These are phyloP conservation scores for Suhomyces kunorum DNA, from an alignment of 1,139 yeast species.

Conservation along the genomic window DNA sequence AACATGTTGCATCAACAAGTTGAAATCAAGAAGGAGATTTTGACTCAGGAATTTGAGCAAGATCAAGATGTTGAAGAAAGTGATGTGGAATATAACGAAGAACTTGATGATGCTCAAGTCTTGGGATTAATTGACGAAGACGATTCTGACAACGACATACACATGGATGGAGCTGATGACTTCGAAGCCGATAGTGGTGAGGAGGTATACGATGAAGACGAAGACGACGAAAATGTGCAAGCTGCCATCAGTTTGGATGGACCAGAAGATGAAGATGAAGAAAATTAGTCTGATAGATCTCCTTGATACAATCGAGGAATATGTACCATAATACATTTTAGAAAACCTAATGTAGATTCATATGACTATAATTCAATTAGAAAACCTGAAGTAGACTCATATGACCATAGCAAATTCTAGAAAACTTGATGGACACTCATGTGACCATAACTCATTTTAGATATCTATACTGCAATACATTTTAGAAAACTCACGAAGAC, in stretches of 20 bases:
- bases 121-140: slow-evolving; percentile 28
- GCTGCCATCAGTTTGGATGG: slow-evolving; percentile 22
- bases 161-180: slow-evolving; percentile 24
- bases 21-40: slow-evolving; percentile 61
- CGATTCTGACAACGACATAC: slow-evolving; percentile 22
- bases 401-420: too few relatives aligned
- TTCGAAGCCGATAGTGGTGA: slow-evolving; percentile 23
- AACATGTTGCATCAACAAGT: slow-evolving; percentile 71
- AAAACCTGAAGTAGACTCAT: not conserved
- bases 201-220: slow-evolving; percentile 22
- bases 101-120: slow-evolving; percentile 39
- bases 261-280: slow-evolving; percentile 32
- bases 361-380: not conserved
- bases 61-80: slow-evolving; percentile 34
- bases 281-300: slow-evolving; percentile 17
- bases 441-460: too few relatives aligned
- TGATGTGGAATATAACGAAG: slow-evolving; percentile 46
- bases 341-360: not conserved
- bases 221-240: slow-evolving; percentile 19
- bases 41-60: slow-evolving; percentile 22
- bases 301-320: not conserved
- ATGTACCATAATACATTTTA: slow-evolving; percentile 4
- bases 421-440: too few relatives aligned
- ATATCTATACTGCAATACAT: too few relatives aligned
- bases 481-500: too few relatives aligned